These are phyloP conservation scores for Ogataea hybrid DNA, from an alignment of 1,139 yeast species.

Conservation along the genomic window DNA sequence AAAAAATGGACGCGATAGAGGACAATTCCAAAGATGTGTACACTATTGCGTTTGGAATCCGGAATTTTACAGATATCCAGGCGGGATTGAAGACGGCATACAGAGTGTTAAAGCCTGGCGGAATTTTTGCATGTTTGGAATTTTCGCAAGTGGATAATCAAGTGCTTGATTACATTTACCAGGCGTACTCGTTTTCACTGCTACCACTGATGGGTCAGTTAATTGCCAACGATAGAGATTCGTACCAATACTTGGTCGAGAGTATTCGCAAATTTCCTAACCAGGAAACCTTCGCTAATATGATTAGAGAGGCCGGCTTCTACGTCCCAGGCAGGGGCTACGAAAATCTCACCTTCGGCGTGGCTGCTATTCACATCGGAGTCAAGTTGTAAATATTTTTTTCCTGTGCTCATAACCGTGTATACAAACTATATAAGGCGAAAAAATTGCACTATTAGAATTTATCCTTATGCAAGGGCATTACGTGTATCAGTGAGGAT, in stretches of 20 bases:
- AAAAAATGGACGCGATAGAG: constrained; percentile 76
- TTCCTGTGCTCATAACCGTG: constrained; percentile 15
- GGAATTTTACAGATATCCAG: constrained; percentile 93
- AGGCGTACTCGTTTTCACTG: constrained; percentile 82
- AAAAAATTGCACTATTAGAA: constrained; percentile 1
- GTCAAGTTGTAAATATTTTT: constrained; percentile 55
- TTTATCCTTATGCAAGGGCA: constrained; percentile 99
- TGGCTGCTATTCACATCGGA: constrained; percentile 95
- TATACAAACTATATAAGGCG: constrained; percentile 5
- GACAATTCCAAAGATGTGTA: constrained; percentile 91
- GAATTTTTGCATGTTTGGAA: constrained; percentile 94
- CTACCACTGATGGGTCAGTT: constrained; percentile 96
- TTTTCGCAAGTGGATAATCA: constrained; percentile 89
- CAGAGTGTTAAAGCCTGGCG: constrained; percentile 97
- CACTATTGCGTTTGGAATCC: constrained; percentile 95
- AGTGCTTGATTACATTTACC: constrained; percentile 70
- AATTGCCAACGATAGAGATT: constrained; percentile 90
- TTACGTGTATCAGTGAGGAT: constrained; percentile 99
- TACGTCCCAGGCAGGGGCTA: constrained; percentile 87
- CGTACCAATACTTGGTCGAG: constrained; percentile 94
- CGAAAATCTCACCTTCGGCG: constrained; percentile 94
- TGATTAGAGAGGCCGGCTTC: constrained; percentile 96
- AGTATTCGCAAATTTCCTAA: constrained; percentile 88
- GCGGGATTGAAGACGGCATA: constrained; percentile 92
- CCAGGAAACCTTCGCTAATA: constrained; percentile 84